A percentile compares a stretch with the other conserved stretches of the same genome.
Evolutionary conservation across 805 yeast species (phyloP).

Genomic region (Candida dendrica): DNA sequence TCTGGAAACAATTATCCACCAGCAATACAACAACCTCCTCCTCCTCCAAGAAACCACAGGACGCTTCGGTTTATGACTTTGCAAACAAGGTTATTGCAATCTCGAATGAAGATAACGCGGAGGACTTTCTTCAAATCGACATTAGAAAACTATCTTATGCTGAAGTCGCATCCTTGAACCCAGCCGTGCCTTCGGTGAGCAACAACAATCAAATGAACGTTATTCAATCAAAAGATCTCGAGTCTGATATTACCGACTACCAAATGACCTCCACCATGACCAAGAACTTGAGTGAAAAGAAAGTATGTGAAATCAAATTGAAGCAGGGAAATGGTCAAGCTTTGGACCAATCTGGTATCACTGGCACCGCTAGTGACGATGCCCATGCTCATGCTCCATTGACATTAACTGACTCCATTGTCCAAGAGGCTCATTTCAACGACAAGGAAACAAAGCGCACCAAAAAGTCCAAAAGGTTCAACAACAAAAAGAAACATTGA

Average conservation of each 20-base stretch:
- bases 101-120: background rate
- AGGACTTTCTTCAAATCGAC: slow-evolving; percentile 38
- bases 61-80: background rate
- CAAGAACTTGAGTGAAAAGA: background rate
- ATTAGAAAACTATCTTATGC: slow-evolving; percentile 45
- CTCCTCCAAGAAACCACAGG: background rate
- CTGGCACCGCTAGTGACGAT: no score
- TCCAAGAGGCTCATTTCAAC: slow-evolving; percentile 8
- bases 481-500: background rate
- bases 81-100: background rate
- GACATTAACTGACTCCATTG: background rate
- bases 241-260: slow-evolving; percentile 10
- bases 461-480: slow-evolving; percentile 13
- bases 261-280: slow-evolving; percentile 12
- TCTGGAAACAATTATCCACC: background rate
- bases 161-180: slow-evolving; percentile 37
- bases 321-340: no score
- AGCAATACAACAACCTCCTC: background rate
- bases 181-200: background rate
- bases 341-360: no score
- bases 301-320: background rate
- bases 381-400: slow-evolving; percentile 8
- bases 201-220: background rate
- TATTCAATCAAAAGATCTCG: slow-evolving; percentile 12
- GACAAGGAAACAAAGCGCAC: slow-evolving; percentile 16